Conservation (phyloP, 805 yeast species). For the Candida nemodendra region DNA sequence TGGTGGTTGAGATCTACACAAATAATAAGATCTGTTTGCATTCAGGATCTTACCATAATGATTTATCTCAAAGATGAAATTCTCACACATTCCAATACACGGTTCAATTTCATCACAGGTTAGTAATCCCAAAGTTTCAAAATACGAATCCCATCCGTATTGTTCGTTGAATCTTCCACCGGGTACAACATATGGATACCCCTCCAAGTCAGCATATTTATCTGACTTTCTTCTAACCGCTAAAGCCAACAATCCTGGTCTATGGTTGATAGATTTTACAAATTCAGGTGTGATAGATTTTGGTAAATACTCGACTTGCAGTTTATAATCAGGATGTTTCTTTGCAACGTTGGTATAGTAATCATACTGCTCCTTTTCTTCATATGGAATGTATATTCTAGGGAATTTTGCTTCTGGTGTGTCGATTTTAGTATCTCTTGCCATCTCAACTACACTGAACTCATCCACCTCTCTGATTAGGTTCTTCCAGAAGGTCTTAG, state of each 20-base stretch:
- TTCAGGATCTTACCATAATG: conserved; percentile 91
- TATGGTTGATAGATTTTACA: conserved; percentile 71
- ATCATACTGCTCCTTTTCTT: conserved; percentile 68
- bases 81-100: conserved; percentile 88
- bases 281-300: conserved; percentile 70
- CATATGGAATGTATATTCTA: conserved; percentile 72
- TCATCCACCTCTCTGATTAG: conserved; percentile 71
- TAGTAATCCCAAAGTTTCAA: conserved; percentile 82
- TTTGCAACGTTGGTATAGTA: conserved; percentile 58
- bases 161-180: conserved; percentile 97
- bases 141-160: conserved; percentile 98
- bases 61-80: conserved; percentile 84
- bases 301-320: conserved; percentile 80
- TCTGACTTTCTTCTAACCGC: conserved; percentile 53
- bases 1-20: conserved; percentile 95
- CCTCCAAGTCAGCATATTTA: conserved; percentile 38
- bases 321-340: conserved; percentile 50
- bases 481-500: conserved; percentile 76
- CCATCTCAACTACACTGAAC: conserved; percentile 62
- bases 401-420: conserved; percentile 63
- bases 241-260: conserved; percentile 83
- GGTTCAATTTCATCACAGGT: conserved; percentile 63
- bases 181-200: conserved; percentile 90
- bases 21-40: conserved; percentile 89
- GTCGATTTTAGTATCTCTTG: conserved; percentile 72